phyloP scores from a whole-genome alignment of 2,329 filamentous ascomycete genomes.

The Colletotrichum tanaceti region DNA sequence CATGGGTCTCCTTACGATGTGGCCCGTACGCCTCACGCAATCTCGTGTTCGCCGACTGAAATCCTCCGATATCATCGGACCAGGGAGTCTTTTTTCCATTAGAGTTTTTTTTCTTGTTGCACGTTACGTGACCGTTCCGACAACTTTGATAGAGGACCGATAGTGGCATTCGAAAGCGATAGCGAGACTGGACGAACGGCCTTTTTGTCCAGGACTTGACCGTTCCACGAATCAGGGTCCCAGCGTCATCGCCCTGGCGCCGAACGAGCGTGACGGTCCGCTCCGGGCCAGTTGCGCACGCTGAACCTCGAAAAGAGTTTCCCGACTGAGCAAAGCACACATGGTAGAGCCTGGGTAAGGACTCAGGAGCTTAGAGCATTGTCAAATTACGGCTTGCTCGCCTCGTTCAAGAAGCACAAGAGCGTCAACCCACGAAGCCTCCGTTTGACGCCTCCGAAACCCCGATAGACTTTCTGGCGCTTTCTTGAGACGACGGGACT shows the following conservation, averaged over 20 bases:
- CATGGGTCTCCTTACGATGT: background rate
- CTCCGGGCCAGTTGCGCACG: background rate
- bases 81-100: background rate
- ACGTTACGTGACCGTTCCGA: background rate
- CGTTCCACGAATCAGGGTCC: slow-evolving; percentile 13
- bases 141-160: slow-evolving; percentile 11
- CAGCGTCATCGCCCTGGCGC: slow-evolving; percentile 21
- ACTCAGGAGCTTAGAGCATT: slow-evolving; percentile 3
- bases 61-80: background rate
- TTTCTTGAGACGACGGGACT: slow-evolving; percentile 8
- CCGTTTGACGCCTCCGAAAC: too few relatives aligned
- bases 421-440: too few relatives aligned
- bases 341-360: background rate
- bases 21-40: slow-evolving; percentile 1
- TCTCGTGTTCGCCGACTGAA: slow-evolving; percentile 17
- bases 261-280: background rate
- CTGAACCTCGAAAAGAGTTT: slow-evolving; percentile 15
- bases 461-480: slow-evolving; percentile 27
- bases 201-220: background rate
- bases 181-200: slow-evolving; percentile 30
- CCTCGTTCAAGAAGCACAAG: too few relatives aligned
- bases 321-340: background rate
- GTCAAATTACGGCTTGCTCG: too few relatives aligned
- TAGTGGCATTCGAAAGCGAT: background rate
- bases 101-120: background rate